Evolutionary conservation across 2,329 filamentous ascomycete genomes (phyloP).

Genomic region (Fusarium sp.): DNA sequence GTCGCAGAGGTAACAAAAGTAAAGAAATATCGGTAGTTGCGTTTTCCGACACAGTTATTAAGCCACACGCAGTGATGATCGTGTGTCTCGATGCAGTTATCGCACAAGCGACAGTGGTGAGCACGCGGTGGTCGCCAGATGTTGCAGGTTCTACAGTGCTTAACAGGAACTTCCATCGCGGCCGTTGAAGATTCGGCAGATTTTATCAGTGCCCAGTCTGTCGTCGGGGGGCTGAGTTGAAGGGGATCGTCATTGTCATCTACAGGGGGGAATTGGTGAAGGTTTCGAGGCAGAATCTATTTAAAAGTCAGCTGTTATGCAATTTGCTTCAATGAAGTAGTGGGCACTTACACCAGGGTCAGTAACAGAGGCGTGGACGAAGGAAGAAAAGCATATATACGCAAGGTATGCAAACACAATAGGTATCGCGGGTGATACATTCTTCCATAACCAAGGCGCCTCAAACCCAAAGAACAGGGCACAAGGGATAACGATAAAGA

Average conservation of each 20-base stretch:
- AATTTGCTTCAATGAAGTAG: background rate
- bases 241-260: slow-evolving; percentile 85
- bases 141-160: slow-evolving; percentile 97
- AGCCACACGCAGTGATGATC: slow-evolving; percentile 99
- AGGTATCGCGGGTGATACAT: slow-evolving; percentile 89
- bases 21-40: slow-evolving; percentile 99
- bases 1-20: slow-evolving; percentile 87
- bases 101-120: slow-evolving; percentile 96
- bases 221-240: slow-evolving; percentile 84
- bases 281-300: slow-evolving; percentile 90
- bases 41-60: slow-evolving; percentile 96
- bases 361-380: slow-evolving; percentile 89
- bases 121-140: slow-evolving; percentile 97
- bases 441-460: slow-evolving; percentile 85
- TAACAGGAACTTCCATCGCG: slow-evolving; percentile 97
- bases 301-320: slow-evolving; percentile 27
- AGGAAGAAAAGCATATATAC: slow-evolving; percentile 91
- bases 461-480: slow-evolving; percentile 88
- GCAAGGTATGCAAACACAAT: slow-evolving; percentile 93
- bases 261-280: slow-evolving; percentile 86
- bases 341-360: slow-evolving; percentile 85
- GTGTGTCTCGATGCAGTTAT: slow-evolving; percentile 96
- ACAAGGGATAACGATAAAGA: slow-evolving; percentile 82
- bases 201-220: slow-evolving; percentile 93
- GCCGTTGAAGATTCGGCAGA: slow-evolving; percentile 80